Conservation (phyloP, 768 basidiomycete species). For the Collybia nuda region DNA sequence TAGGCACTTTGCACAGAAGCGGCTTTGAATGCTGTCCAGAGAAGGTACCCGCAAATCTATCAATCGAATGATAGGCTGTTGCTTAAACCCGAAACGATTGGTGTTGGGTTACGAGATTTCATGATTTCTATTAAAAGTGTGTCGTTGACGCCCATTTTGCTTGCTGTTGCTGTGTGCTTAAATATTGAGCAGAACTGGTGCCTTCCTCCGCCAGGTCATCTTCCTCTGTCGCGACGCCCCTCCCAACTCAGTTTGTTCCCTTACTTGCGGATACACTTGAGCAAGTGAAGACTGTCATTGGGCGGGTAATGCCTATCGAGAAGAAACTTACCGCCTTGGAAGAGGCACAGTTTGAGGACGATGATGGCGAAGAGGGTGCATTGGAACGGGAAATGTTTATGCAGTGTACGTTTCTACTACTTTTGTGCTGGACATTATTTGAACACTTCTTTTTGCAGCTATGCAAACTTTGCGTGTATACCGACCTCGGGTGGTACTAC, state of each 20-base stretch:
- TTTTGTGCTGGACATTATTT: not conserved
- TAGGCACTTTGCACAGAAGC: conserved; percentile 97
- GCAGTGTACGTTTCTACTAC: conserved; percentile 57
- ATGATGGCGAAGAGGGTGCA: conserved; percentile 70
- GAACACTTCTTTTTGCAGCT: conserved; percentile 43
- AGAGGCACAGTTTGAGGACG: conserved; percentile 93
- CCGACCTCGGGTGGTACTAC: conserved; percentile 82
- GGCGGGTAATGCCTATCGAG: conserved; percentile 72
- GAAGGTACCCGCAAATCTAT: conserved; percentile 97
- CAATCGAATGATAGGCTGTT: conserved; percentile 83
- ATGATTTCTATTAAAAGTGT: conserved; percentile 96
- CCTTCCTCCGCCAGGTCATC: conserved; percentile 94
- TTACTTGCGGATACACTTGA: conserved; percentile 70
- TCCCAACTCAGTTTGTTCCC: conserved; percentile 84
- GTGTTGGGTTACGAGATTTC: conserved; percentile 86
- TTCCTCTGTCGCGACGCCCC: conserved; percentile 78
- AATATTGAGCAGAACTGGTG: conserved; percentile 65
- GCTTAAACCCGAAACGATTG: conserved; percentile 83
- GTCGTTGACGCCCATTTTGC: conserved; percentile 23
- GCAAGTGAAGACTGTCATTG: conserved; percentile 69
- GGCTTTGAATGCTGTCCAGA: conserved; percentile 92
- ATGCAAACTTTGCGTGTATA: conserved; percentile 92
- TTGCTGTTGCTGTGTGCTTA: not conserved
- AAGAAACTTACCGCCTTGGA: conserved; percentile 86
- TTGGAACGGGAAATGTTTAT: conserved; percentile 86